Evolutionary conservation across 2,329 filamentous ascomycete species (phyloP), one percentile per base, ranked within the genome.

Genomic region (Diplodia corticola): DNA sequence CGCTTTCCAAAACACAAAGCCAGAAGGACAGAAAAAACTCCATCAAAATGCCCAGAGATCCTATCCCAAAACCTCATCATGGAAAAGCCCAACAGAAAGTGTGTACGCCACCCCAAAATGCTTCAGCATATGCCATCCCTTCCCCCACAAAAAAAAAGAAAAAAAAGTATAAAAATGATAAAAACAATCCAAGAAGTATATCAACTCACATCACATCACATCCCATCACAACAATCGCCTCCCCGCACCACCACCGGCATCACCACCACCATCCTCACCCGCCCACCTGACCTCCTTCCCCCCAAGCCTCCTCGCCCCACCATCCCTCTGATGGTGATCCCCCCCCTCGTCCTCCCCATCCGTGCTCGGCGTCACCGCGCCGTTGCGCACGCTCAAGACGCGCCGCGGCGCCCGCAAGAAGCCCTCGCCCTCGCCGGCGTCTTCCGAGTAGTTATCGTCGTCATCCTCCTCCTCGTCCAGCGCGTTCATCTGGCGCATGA

Each of bases 381-480:
- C 63, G 17, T 64, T 64, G 24, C 63, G 22, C 7, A 64, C 63
- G 35, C 49, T 64, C 50, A 64, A 17, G n/a, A 49, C 44, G 6
- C 57, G 26, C 17, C 44, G 26, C 22, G 55, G 37, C 10, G n/a
- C 57, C 24, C 28, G 17, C 44, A 61, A 7, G 20, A 59, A 59
- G 7, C 37, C 54, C 10, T 44, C n/a, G 7, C 54, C 55, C 33
- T 46, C 37, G 37, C 44, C 60, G 30, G 17, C 40, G 17, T 10
- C 9, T 3, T 26, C 60, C 13, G 40, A 48, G 28, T n/a, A n/a
- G n/a, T n/a, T n/a, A n/a, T n/a, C n/a, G n/a, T n/a, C n/a, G n/a
- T n/a, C n/a, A n/a, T 63, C 59, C 5, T 63, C 60, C 9, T 63
- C 60, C 9, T 51, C 48, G 33, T 63, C 49, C 35, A 63, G 60